Conservation (phyloP, 1,284 basidiomycete genomes). For the Cystobasidium slooffiae region DNA sequence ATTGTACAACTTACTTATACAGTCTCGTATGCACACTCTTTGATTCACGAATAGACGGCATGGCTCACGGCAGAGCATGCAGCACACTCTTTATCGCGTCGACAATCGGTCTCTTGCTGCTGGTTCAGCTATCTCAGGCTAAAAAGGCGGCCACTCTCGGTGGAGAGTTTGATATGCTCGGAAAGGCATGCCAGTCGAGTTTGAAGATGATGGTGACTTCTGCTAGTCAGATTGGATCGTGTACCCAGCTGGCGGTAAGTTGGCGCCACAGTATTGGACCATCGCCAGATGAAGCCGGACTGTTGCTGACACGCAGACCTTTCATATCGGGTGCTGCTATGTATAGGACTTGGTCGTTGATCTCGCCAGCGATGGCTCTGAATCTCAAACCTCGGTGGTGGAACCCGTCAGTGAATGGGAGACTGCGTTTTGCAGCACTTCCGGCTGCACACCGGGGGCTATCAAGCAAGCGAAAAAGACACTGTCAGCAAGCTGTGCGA, state of each 20-base stretch:
- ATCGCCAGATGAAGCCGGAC: not conserved
- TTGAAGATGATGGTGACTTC: slow-evolving; percentile 19
- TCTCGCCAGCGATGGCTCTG: slow-evolving; percentile 11
- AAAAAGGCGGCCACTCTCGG: not conserved
- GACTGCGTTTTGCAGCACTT: slow-evolving; percentile 10
- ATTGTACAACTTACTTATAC: no score
- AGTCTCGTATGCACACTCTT: not conserved
- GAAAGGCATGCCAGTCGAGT: slow-evolving; percentile 9
- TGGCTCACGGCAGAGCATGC: no score
- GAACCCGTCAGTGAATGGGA: slow-evolving; percentile 8
- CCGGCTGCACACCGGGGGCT: slow-evolving; percentile 5
- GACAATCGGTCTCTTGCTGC: not conserved
- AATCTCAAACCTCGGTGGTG: slow-evolving; percentile 14
- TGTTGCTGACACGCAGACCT: not conserved
- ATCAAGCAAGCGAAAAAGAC: not conserved
- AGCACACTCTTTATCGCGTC: not conserved
- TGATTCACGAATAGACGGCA: not conserved
- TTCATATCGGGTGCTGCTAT: not conserved
- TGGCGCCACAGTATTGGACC: not conserved
- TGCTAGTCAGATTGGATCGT: slow-evolving; percentile 22
- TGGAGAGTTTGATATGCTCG: slow-evolving; percentile 13
- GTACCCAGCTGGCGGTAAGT: slow-evolving; percentile 36
- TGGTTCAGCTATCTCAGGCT: not conserved
- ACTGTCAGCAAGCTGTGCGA: not conserved
- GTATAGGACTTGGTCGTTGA: not conserved